Conservation (phyloP, 23 red algal genomes). For the Gracilaria caudata region DNA sequence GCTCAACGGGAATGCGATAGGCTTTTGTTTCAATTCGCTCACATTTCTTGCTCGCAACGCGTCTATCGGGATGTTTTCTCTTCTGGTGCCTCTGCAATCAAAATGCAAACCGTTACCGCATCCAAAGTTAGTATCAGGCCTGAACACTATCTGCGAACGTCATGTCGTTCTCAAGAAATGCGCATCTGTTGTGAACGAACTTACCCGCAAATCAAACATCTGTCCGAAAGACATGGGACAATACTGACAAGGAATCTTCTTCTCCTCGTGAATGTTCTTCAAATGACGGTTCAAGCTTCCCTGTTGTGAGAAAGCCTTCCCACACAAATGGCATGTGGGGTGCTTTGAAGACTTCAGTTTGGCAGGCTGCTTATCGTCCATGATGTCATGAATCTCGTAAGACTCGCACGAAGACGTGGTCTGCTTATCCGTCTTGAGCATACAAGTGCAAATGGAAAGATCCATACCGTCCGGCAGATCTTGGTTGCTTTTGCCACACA, state of each 20-base stretch:
- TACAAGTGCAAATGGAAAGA: slow-evolving; percentile 1
- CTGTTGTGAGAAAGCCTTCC: slow-evolving; percentile 58
- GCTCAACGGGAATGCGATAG: background rate
- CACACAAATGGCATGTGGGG: slow-evolving; percentile 40
- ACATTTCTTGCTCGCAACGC: slow-evolving; percentile 8
- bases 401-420: background rate
- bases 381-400: background rate
- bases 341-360: background rate
- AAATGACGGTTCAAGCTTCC: slow-evolving; percentile 66
- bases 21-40: slow-evolving; percentile 38
- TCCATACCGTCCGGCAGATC: background rate
- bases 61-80: slow-evolving; percentile 62
- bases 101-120: background rate
- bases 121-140: background rate
- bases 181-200: background rate
- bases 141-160: background rate
- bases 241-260: slow-evolving; percentile 65
- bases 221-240: slow-evolving; percentile 65
- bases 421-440: background rate
- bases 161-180: background rate
- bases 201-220: slow-evolving; percentile 75
- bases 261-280: slow-evolving; percentile 67
- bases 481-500: slow-evolving; percentile 5
- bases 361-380: background rate
- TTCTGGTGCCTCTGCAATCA: slow-evolving; percentile 55